Percentiles rank a stretch among this genome's conserved stretches.
Conservation (phyloP, 306 rosid genomes). For the Glycyrrhiza uralensis region DNA sequence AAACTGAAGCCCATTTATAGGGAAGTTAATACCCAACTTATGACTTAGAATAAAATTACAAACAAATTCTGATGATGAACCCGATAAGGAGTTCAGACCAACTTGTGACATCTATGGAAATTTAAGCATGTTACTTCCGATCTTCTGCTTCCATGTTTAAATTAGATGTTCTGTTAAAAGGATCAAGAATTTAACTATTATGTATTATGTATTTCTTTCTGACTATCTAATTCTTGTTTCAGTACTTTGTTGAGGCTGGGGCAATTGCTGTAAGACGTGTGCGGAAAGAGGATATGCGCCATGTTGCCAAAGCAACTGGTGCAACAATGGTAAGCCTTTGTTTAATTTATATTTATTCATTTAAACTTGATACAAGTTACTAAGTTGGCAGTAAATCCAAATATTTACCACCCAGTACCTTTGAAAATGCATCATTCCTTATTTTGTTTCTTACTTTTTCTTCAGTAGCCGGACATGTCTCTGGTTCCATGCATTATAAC, state of each 20-base stretch:
- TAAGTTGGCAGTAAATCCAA: neutral
- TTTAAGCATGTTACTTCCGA: neutral
- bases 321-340: conserved; percentile 73
- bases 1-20: neutral
- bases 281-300: conserved; percentile 95
- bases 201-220: neutral
- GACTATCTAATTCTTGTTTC: conserved; percentile 23
- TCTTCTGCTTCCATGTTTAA: neutral
- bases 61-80: neutral
- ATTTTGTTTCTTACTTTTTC: neutral
- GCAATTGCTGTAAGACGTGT: conserved; percentile 97
- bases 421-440: neutral
- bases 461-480: neutral
- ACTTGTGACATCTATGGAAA: conserved; percentile 10
- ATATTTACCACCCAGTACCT: neutral
- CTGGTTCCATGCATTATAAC: neutral
- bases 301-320: conserved; percentile 98
- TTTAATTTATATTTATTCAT: neutral
- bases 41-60: neutral
- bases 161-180: neutral
- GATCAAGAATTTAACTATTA: neutral
- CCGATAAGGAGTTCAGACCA: neutral
- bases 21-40: neutral
- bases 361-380: neutral
- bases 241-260: conserved; percentile 98